Conservation (phyloP, 2,329 filamentous ascomycete species). For the Penicillium oxalicum region DNA sequence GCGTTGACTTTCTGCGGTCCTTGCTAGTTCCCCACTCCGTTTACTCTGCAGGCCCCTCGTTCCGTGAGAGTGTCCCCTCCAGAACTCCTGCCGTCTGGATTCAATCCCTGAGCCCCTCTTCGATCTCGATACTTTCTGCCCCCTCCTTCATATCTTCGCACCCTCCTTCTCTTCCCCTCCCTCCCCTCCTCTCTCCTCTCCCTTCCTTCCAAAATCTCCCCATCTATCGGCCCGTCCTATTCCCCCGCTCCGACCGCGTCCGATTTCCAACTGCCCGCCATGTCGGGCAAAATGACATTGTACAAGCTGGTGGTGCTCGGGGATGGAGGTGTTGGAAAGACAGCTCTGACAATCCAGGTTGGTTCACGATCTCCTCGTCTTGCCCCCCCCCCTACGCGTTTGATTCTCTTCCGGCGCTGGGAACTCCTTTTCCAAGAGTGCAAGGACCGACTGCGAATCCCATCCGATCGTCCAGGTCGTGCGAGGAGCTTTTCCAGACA, state of each 20-base stretch:
- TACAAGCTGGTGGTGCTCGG: constrained; percentile 95
- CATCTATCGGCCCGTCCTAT: background rate
- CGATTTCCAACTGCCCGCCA: constrained; percentile 38
- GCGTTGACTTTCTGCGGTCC: too few species aligned
- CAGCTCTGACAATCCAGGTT: constrained; percentile 79
- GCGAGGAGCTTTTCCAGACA: too few species aligned
- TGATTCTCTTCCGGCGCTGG: background rate
- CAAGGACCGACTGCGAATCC: too few species aligned
- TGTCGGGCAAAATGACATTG: constrained; percentile 90
- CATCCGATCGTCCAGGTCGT: too few species aligned
- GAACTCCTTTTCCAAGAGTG: too few species aligned
- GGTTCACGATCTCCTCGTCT: constrained; percentile 9
- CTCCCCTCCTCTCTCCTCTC: background rate
- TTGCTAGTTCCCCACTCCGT: too few species aligned
- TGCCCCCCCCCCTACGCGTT: background rate
- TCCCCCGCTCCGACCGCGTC: constrained; percentile 1
- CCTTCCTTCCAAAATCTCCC: background rate
- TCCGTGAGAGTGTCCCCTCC: background rate
- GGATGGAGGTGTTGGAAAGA: constrained; percentile 91
- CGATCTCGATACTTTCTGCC: background rate
- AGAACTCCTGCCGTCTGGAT: background rate
- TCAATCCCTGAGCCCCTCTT: constrained; percentile 3
- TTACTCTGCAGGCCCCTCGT: background rate
- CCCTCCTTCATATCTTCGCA: background rate
- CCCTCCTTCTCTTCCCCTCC: background rate